These are phyloP conservation scores for Ophiosphaerella herpotricha DNA, from an alignment of 2,329 filamentous ascomycete species.

Conservation along the genomic window DNA sequence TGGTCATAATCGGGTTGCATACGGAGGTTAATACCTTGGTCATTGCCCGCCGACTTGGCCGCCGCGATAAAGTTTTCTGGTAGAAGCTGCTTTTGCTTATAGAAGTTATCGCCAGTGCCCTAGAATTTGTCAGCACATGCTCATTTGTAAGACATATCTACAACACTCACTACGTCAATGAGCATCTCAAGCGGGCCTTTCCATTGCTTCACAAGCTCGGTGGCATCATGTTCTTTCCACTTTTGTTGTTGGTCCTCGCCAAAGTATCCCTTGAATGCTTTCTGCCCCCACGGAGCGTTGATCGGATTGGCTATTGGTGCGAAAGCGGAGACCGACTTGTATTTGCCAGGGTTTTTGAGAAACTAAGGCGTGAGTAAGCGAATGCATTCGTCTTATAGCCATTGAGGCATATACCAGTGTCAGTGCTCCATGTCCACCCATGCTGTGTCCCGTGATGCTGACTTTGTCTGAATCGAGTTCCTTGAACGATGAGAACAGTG, in stretches of 20 bases:
- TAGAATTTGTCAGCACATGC: constrained; percentile 39
- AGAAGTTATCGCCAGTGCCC: constrained; percentile 95
- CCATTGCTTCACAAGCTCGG: constrained; percentile 81
- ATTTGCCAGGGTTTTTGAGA: constrained; percentile 87
- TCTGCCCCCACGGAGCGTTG: constrained; percentile 90
- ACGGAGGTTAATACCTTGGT: constrained; percentile 72
- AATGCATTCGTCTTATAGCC: background rate
- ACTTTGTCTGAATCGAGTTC: constrained; percentile 73
- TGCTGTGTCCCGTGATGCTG: constrained; percentile 90
- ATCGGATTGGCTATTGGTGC: constrained; percentile 87
- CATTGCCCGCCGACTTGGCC: constrained; percentile 73
- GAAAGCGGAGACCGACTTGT: constrained; percentile 87
- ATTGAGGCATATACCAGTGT: constrained; percentile 62
- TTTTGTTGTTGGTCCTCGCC: constrained; percentile 71
- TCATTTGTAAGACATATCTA: background rate
- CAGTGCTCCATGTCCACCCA: constrained; percentile 95
- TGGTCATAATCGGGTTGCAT: constrained; percentile 95
- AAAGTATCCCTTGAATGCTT: constrained; percentile 91
- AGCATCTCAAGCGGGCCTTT: constrained; percentile 74
- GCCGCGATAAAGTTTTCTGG: constrained; percentile 90
- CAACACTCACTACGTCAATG: constrained; percentile 76
- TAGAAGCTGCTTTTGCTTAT: constrained; percentile 88
- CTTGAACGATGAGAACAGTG: constrained; percentile 73
- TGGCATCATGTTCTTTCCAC: constrained; percentile 91
- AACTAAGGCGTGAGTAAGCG: constrained; percentile 55